Percentiles rank a stretch among this genome's conserved stretches.
Conservation (phyloP, 352 stramenopile species). For the Hyaloperonospora arabidopsidis region DNA sequence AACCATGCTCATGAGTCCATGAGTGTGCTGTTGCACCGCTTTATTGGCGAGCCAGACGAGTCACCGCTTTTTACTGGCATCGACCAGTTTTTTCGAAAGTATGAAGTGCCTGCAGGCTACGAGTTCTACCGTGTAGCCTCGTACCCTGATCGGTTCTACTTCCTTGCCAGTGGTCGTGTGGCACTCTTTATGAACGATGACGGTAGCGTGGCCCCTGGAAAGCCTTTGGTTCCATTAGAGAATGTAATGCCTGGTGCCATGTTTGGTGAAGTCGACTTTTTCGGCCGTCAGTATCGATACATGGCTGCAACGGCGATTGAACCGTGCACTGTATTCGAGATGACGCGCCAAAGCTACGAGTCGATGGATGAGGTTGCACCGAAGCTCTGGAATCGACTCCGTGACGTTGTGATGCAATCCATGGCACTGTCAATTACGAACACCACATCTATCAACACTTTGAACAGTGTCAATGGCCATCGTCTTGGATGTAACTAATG, state of each 20-base stretch:
- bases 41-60: slow-evolving; percentile 70
- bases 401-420: slow-evolving; percentile 74
- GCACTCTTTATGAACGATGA: slow-evolving; percentile 75
- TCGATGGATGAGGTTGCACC: slow-evolving; percentile 49
- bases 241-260: slow-evolving; percentile 68
- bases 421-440: slow-evolving; percentile 77
- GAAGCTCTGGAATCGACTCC: slow-evolving; percentile 63
- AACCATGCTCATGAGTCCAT: slow-evolving; percentile 44
- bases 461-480: slow-evolving; percentile 34
- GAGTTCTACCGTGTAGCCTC: slow-evolving; percentile 70
- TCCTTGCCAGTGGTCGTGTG: slow-evolving; percentile 62
- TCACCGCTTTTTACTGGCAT: slow-evolving; percentile 56
- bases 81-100: slow-evolving; percentile 55
- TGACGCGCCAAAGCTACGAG: slow-evolving; percentile 58
- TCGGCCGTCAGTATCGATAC: slow-evolving; percentile 57
- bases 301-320: slow-evolving; percentile 48
- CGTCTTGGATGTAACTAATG: slow-evolving; percentile 15
- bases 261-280: slow-evolving; percentile 86
- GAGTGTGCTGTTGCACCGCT: slow-evolving; percentile 62
- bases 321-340: slow-evolving; percentile 60
- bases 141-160: slow-evolving; percentile 60
- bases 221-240: slow-evolving; percentile 49
- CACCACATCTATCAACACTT: slow-evolving; percentile 57
- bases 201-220: slow-evolving; percentile 37
- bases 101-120: slow-evolving; percentile 44